Base-by-base conservation (phyloP, 805 yeast genomes). In the Candida michaelii region DNA sequence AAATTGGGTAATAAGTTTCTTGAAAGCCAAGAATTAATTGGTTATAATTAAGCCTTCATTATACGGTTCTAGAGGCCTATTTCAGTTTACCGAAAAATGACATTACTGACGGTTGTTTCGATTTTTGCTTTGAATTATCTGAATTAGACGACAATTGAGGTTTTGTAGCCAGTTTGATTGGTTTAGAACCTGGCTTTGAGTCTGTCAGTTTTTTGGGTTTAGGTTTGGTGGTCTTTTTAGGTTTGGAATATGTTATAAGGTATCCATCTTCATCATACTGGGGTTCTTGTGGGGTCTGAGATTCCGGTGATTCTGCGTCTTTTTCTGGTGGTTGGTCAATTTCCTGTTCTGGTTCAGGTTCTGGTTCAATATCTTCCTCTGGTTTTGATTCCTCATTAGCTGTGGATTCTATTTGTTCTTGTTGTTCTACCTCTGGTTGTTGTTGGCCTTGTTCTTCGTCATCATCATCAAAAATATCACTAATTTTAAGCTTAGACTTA, bases 221-320 rank as follows among this genome's bases (percentile, higher is more conserved):
- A 43, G 31, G 39, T 45, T 36, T 46, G 21, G 30, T 52, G 16
- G 50, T 55, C 23, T 40, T 52, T 53, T 43, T 56, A 51, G 57
- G 58, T 27, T 59, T 58, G 17, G 42, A 19, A 36, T 56, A 60
- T 2, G 77, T 69, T 0, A 75, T 71, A 16, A 74, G 58, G 50
- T 68, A 77, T 0, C 82, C 82, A 40, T 77, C 82, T 29, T 73
- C 80, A 47, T 76, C 82, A 17, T 66, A 62, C 37, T 49, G 45
- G 30, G 50, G 48, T 36, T 21, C 27, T 7, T 6, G 27, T 12
- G 36, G 36, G 3, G 8, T 21, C 8, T 21, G 23, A 21, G 23
- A 21, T 25, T 25, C 5, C 27, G 40, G 33, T 13, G 27, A 19
- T 24, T 33, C 41, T 30, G 29, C 36, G 4, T 27, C 35, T 17